Evolutionary conservation across 2,329 filamentous ascomycete genomes (phyloP), one percentile per base, ranked within the genome.

Genomic region (Chaetomium sp.): DNA sequence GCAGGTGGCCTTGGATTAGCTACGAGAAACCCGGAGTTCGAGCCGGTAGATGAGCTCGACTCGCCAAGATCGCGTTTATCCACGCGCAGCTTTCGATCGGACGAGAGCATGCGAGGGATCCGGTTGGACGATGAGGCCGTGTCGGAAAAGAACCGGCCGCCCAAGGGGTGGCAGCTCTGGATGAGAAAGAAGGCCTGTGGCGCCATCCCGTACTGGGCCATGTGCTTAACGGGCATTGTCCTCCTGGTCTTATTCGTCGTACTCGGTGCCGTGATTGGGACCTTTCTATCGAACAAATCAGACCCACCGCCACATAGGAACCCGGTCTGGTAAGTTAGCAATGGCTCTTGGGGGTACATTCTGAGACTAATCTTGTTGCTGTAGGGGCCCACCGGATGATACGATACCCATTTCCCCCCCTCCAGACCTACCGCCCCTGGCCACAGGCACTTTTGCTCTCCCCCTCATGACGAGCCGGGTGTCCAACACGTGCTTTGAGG

Each of bases 1-100:
- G 80, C 81, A 5, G 82, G 82, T 4, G 82, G 82, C 12, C 73
- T 85, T 35, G 82, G 81, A 2, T 69, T 84, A 19, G 82, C 82
- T 3, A 80, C 82, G 6, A 74, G 79, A 33, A 79, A 86, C 57
- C 83, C 82, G 0, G 82, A 85, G 61, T 86, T 83, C 67, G 76
- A 80, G 11, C 82, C 81, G 1, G 75, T 73, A 4, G 81, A 82
- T 44, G 77, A 84, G 49, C 68, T 83, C 1, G 72, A 74, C 46
- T 74, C 75, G 5, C 74, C 76, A 33, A 73, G 73, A 33, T 79
- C 80, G 11, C 75, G 76, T 6, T 74, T 76, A 48, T 82, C 79
- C 0, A 70, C 77, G 1, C 70, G 77, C 41, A 85, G 80, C 61
- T 74, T 78, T 42, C 69, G 67, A 5, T 80, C 68, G 2, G 77